These are phyloP conservation scores for Dendrobium catenatum DNA, from an alignment of 106 monocot genomes.

Conservation along the genomic window DNA sequence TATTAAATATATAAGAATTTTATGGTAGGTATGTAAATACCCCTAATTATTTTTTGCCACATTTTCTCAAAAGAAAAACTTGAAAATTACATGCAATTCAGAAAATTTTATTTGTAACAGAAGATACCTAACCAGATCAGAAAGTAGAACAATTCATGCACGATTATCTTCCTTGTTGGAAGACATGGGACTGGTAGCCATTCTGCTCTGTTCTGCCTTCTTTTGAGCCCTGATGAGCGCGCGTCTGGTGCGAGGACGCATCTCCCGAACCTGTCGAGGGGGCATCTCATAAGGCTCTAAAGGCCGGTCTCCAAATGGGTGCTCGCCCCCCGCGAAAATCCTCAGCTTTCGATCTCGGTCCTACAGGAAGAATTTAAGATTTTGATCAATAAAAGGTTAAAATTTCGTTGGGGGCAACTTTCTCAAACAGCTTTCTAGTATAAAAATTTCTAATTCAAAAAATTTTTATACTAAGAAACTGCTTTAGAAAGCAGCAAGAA, in stretches of 20 bases:
- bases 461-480: too few species aligned
- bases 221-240: constrained; percentile 83
- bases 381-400: neutral
- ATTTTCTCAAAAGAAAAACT: too few species aligned
- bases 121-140: neutral
- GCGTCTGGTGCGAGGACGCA: constrained; percentile 79
- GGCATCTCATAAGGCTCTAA: constrained; percentile 82
- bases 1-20: too few species aligned
- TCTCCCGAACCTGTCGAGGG: constrained; percentile 67
- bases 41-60: too few species aligned
- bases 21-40: too few species aligned
- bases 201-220: constrained; percentile 50
- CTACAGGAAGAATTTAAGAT: constrained; percentile 14
- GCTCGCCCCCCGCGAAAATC: constrained; percentile 74
- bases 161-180: neutral
- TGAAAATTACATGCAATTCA: too few species aligned
- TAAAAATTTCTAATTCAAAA: too few species aligned
- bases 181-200: neutral
- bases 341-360: constrained; percentile 89
- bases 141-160: neutral
- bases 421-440: too few species aligned
- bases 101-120: too few species aligned
- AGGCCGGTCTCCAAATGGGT: constrained; percentile 70
- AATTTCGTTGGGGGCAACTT: too few species aligned
- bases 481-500: too few species aligned